These are phyloP conservation scores for Crucibulum laeve DNA, from an alignment of 768 basidiomycete species.

Conservation along the genomic window DNA sequence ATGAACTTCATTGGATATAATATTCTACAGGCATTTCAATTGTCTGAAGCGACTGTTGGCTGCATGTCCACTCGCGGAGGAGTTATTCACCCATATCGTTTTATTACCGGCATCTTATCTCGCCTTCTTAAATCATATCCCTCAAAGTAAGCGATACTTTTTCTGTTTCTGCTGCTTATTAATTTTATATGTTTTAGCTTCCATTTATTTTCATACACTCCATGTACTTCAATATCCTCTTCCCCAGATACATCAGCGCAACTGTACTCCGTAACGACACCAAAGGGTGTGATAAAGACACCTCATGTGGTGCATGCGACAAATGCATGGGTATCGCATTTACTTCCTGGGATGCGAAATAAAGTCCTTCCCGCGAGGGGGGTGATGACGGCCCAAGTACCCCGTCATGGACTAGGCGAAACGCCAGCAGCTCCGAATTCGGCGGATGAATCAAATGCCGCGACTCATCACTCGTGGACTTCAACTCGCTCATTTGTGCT, in stretches of 20 bases:
- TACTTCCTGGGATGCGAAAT: slow-evolving; percentile 57
- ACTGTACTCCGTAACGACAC: slow-evolving; percentile 55
- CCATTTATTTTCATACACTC: slow-evolving; percentile 53
- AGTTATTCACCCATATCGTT: slow-evolving; percentile 66
- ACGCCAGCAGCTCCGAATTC: background rate
- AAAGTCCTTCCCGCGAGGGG: slow-evolving; percentile 61
- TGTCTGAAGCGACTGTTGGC: slow-evolving; percentile 42
- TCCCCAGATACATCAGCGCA: slow-evolving; percentile 3
- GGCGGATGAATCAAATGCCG: background rate
- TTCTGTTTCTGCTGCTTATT: background rate
- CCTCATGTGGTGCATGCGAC: slow-evolving; percentile 78
- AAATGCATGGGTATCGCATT: slow-evolving; percentile 76
- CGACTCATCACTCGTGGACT: slow-evolving; percentile 19
- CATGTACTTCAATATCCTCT: slow-evolving; percentile 35
- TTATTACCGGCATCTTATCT: slow-evolving; percentile 55
- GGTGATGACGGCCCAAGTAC: slow-evolving; percentile 62
- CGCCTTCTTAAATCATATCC: slow-evolving; percentile 48
- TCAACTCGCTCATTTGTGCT: slow-evolving; percentile 59
- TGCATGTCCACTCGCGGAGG: slow-evolving; percentile 53
- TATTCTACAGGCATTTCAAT: slow-evolving; percentile 38
- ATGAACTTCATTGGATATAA: background rate
- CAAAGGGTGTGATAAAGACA: slow-evolving; percentile 52
- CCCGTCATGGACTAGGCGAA: slow-evolving; percentile 30
- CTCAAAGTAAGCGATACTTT: slow-evolving; percentile 31
- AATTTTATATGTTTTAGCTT: slow-evolving; percentile 36